A percentile compares a stretch with the other conserved stretches of the same genome.
phyloP scores from a whole-genome alignment of 169 alveolate species.

The Sarcocystis neurona region DNA sequence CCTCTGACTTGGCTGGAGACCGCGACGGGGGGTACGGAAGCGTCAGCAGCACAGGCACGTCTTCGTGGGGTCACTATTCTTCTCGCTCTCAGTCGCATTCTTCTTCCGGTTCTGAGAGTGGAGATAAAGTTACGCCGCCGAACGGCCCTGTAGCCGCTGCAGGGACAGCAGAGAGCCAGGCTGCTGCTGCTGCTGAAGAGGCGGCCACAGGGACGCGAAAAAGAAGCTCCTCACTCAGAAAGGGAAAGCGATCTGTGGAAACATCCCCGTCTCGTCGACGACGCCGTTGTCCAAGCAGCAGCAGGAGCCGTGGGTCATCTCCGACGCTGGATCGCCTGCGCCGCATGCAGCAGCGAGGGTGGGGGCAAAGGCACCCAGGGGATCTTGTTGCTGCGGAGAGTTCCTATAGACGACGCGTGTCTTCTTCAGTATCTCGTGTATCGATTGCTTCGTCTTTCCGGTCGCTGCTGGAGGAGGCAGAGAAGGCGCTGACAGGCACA shows the following conservation, averaged over 20 bases:
- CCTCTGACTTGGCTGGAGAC: too few species aligned
- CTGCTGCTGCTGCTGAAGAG: background rate
- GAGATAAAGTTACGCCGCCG: background rate
- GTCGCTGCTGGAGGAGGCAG: too few species aligned
- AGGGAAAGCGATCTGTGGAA: background rate
- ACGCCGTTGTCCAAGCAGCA: background rate
- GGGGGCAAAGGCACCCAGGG: too few species aligned
- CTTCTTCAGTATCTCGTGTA: too few species aligned
- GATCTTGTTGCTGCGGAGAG: too few species aligned
- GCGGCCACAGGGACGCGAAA: too few species aligned
- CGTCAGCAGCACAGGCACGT: background rate
- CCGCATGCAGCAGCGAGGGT: too few species aligned
- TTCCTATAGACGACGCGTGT: too few species aligned
- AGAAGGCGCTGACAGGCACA: too few species aligned
- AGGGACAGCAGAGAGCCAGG: background rate
- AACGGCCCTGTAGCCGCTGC: background rate
- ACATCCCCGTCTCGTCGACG: background rate
- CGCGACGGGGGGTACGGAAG: too few species aligned
- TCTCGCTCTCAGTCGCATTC: constrained; percentile 19
- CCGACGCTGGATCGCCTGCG: too few species aligned
- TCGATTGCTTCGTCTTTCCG: too few species aligned
- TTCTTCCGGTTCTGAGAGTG: background rate
- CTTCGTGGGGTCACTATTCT: constrained; percentile 19
- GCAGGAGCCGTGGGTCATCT: background rate
- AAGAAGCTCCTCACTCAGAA: background rate